Evolutionary conservation across 257 asterid species (phyloP), one percentile per base, ranked within the genome.

Genomic region (Gentiana dahurica): DNA sequence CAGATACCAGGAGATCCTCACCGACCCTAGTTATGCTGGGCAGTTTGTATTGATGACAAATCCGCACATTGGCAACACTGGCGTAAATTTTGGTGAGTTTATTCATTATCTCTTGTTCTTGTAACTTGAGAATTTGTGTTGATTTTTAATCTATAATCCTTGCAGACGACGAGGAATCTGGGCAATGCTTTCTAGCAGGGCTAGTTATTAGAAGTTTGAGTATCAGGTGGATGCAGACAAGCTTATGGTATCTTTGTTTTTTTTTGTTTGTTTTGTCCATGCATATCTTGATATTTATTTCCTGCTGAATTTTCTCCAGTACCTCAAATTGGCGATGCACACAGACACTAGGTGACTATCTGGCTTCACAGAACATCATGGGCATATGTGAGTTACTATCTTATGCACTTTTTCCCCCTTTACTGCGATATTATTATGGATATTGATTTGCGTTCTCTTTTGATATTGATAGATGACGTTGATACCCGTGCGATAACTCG

Each of bases 401-500:
- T 66, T 5, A 6, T 38, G 3, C 11, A 34, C 12, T 50, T 49
- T 47, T 53, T 33, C 49, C 12, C 49, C 12, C 9, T 41, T 7
- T 41, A 41, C 9, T 41, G 46, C 46, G 0, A 10, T 7, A 5
- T 7, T 10, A 41, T 41, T 10, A 7, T 41, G 46, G 46, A 41
- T 41, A 41, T 41, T 41, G 9, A 41, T 41, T 41, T 41, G 9
- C 46, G 9, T 5, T 10, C 46, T 10, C 46, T 5, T 41, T 41
- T 41, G 6, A 7, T 12, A 10, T 41, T 62, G 65, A 69, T 79
- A 91, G 98, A 85, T 75, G 96, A 87, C 62, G 95, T 91, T 13
- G 96, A 91, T 71, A 91, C 98, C 64, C 95, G 96, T 71, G 98
- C 98, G 48, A 87, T 87, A 67, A 87, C 98, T 63, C 82, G 95